Conservation (phyloP, 169 alveolate genomes). For the Ichthyophthirius multifiliis region DNA sequence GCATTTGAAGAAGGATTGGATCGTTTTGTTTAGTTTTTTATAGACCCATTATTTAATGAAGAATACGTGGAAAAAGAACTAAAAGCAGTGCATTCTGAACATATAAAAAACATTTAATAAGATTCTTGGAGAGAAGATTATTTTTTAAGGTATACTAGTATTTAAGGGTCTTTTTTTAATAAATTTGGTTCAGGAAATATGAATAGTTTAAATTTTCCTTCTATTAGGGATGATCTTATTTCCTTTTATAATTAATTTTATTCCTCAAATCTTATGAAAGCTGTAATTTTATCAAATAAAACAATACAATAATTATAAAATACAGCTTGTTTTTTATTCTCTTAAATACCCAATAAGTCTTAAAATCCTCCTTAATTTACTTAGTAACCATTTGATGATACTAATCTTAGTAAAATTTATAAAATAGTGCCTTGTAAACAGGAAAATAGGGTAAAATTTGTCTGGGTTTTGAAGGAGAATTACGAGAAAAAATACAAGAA, state of each 20-base stretch:
- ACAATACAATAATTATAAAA: slow-evolving; percentile 49
- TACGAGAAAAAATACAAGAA: slow-evolving; percentile 42
- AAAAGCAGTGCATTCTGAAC: slow-evolving; percentile 90
- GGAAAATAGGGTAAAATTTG: slow-evolving; percentile 10
- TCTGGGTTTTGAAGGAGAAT: too few relatives aligned
- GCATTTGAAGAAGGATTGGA: slow-evolving; percentile 88
- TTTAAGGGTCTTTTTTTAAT: slow-evolving; percentile 37
- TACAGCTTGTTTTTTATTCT: slow-evolving; percentile 49
- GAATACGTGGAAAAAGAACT: slow-evolving; percentile 79
- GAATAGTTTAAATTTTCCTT: slow-evolving; percentile 67
- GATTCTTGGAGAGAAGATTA: slow-evolving; percentile 68
- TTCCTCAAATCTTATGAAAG: slow-evolving; percentile 74
- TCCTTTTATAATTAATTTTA: slow-evolving; percentile 75
- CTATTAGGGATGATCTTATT: slow-evolving; percentile 63
- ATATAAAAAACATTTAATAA: slow-evolving; percentile 81
- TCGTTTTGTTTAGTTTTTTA: slow-evolving; percentile 25
- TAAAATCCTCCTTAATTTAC: slow-evolving; percentile 18
- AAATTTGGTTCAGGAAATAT: slow-evolving; percentile 75
- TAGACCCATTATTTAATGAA: background rate
- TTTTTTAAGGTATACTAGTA: slow-evolving; percentile 8
- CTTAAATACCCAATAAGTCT: slow-evolving; percentile 52
- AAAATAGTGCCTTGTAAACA: slow-evolving; percentile 75
- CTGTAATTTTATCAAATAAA: slow-evolving; percentile 53
- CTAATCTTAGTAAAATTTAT: slow-evolving; percentile 28
- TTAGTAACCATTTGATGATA: slow-evolving; percentile 46